Evolutionary conservation across 2,329 filamentous ascomycete species (phyloP).

Genomic region (Aspergillus caelatus): DNA sequence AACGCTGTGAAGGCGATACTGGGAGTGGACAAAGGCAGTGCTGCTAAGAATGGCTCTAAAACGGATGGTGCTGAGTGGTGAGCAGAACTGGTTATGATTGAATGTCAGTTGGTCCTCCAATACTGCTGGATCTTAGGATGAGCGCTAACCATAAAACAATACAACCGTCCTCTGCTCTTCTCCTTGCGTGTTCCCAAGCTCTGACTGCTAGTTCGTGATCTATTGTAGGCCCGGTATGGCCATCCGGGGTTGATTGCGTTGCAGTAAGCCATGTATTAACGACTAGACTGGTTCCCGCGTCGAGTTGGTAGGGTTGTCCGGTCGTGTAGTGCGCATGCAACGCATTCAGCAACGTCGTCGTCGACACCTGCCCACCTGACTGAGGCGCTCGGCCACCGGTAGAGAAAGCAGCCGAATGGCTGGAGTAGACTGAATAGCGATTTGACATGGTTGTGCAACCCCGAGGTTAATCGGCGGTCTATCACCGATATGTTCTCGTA

Average conservation of each 20-base stretch:
- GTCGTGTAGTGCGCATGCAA: conserved; percentile 87
- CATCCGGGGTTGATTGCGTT: conserved; percentile 68
- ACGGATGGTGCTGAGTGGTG: conserved; percentile 87
- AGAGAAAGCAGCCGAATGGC: conserved; percentile 58
- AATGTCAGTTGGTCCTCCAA: conserved; percentile 21
- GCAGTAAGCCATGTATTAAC: conserved; percentile 96
- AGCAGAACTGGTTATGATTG: conserved; percentile 65
- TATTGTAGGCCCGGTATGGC: conserved; percentile 73
- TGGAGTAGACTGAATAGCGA: conserved; percentile 65
- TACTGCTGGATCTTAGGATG: background rate
- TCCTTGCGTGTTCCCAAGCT: conserved; percentile 94
- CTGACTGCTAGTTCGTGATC: conserved; percentile 76
- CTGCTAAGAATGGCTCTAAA: conserved; percentile 76
- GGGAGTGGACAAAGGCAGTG: conserved; percentile 79
- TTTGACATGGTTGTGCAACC: conserved; percentile 51
- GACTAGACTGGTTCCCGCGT: conserved; percentile 86
- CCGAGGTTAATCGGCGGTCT: background rate
- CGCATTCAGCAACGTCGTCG: conserved; percentile 87
- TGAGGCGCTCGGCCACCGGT: conserved; percentile 61
- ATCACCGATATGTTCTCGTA: background rate
- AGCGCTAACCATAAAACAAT: conserved; percentile 77
- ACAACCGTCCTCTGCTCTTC: conserved; percentile 92
- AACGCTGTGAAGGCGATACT: conserved; percentile 75
- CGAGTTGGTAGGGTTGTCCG: conserved; percentile 79
- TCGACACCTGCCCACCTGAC: conserved; percentile 80